Base-by-base conservation (phyloP, 2,329 filamentous ascomycete species). In the Colletotrichum musae region DNA sequence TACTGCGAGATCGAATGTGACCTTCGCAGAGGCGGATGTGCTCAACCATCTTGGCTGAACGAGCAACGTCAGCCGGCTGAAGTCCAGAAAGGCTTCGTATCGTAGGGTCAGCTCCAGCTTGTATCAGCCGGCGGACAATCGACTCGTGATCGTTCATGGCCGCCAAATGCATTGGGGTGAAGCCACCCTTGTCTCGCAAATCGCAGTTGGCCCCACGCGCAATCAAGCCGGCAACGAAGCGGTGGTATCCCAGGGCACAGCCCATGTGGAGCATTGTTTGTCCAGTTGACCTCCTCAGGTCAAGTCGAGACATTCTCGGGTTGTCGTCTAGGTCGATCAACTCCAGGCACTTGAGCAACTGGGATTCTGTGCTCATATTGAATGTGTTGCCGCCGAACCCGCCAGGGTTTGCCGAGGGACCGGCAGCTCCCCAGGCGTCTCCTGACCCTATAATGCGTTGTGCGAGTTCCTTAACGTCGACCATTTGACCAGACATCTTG, bases 241-340 rank as follows among this genome's bases (percentile, higher is more conserved):
- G 88, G 71, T 91, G 88, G 73, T 94, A 87, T 6, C 93, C 93
- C 13, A 95, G 82, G 9, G 92, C 92, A 73, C 91, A 93, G 2
- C 93, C 93, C 71, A 95, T 84, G 75, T 96, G 93, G 70, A 97
- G 86, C 86, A 97, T 91, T 1, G 92, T 94, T 76, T 95, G 93
- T 0, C 93, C 93, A 13, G 89, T 93, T 1, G 87, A 81, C 71
- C 82, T 81, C 73, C 86, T 87, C 58, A 92, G 82, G 75, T 96
- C 93, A 71, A 93, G 88, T 28, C 87, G 88, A 15, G 92, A 88
- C 73, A 87, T 86, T 71, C 92, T 86, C 4, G 90, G 87, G 75
- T 88, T 94, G 73, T 94, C 91, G 76, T 94, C 92, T 28, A 94
- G 84, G 77, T 95, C 93, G 74, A 95, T 91, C 52, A 94, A 85